Percentiles rank a stretch among this genome's conserved stretches.
Conservation (phyloP, 805 yeast species). For the Diddensiella santjacobensis region DNA sequence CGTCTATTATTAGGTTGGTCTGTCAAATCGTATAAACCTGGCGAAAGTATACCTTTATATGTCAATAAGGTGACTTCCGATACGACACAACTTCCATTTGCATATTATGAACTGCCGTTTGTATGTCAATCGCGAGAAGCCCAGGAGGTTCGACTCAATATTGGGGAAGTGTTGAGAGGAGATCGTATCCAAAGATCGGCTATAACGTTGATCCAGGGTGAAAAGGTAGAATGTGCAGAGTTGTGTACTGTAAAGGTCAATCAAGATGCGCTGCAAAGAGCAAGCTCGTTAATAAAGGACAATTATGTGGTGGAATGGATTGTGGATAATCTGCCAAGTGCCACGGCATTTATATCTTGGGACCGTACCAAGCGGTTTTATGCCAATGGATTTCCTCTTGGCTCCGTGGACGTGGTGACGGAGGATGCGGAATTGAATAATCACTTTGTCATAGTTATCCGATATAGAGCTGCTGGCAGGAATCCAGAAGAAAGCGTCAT, state of each 20-base stretch:
- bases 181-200: slow-evolving; percentile 76
- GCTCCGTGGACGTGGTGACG: slow-evolving; percentile 56
- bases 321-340: slow-evolving; percentile 81
- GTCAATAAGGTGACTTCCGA: slow-evolving; percentile 80
- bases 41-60: slow-evolving; percentile 62
- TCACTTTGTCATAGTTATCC: slow-evolving; percentile 75
- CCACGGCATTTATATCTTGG: slow-evolving; percentile 69
- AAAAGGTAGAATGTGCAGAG: slow-evolving; percentile 61
- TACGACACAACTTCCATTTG: slow-evolving; percentile 69
- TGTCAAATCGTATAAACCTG: slow-evolving; percentile 40
- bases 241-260: slow-evolving; percentile 64
- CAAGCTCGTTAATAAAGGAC: slow-evolving; percentile 55
- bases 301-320: slow-evolving; percentile 83
- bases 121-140: slow-evolving; percentile 59
- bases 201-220: slow-evolving; percentile 57
- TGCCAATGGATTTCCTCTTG: slow-evolving; percentile 83
- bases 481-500: slow-evolving; percentile 42
- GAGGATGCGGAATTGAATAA: slow-evolving; percentile 60
- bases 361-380: slow-evolving; percentile 63
- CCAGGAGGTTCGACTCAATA: slow-evolving; percentile 61
- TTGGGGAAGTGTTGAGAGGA: slow-evolving; percentile 76
- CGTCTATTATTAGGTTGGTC: slow-evolving; percentile 32
- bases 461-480: slow-evolving; percentile 47
- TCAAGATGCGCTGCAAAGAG: slow-evolving; percentile 49
- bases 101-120: slow-evolving; percentile 74